Evolutionary conservation across 352 stramenopile genomes (phyloP).

Genomic region (Phytophthora fragariae): DNA sequence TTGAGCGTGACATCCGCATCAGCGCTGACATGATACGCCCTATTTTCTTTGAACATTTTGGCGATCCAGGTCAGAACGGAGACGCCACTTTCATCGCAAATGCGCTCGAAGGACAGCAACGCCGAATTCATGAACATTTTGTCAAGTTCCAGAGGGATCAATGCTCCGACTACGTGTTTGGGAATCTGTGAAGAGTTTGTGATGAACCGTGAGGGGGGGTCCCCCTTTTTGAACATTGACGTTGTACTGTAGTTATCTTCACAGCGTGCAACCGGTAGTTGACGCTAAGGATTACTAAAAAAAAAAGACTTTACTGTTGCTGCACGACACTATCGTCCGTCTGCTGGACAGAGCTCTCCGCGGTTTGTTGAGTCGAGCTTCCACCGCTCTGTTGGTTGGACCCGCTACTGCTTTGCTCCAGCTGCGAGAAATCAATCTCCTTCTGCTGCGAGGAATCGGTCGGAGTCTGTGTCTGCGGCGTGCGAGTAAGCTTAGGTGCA

Average conservation of each 20-base stretch:
- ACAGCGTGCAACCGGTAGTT: neutral
- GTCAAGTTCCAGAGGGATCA: conserved; percentile 16
- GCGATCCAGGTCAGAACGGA: conserved; percentile 9
- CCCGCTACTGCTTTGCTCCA: conserved; percentile 8
- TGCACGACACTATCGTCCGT: neutral
- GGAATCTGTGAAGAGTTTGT: neutral
- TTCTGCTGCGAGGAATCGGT: neutral
- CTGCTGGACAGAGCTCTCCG: neutral
- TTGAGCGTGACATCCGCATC: conserved; percentile 22
- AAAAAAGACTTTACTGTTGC: conserved; percentile 8
- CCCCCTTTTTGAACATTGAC: neutral
- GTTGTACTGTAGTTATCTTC: neutral
- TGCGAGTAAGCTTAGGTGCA: neutral
- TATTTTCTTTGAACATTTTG: conserved; percentile 25
- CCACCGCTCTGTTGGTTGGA: neutral
- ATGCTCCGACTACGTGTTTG: conserved; percentile 2
- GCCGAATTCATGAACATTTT: conserved; percentile 18
- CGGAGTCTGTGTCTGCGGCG: neutral
- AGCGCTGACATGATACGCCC: conserved; percentile 11
- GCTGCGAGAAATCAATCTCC: conserved; percentile 13
- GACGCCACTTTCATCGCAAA: conserved; percentile 26
- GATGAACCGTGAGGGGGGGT: neutral
- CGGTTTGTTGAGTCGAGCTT: conserved; percentile 3
- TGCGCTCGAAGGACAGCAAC: conserved; percentile 25
- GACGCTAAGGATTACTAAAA: neutral